phyloP scores from a whole-genome alignment of 140 eudicot species.

The Ambrosia hybrid region DNA sequence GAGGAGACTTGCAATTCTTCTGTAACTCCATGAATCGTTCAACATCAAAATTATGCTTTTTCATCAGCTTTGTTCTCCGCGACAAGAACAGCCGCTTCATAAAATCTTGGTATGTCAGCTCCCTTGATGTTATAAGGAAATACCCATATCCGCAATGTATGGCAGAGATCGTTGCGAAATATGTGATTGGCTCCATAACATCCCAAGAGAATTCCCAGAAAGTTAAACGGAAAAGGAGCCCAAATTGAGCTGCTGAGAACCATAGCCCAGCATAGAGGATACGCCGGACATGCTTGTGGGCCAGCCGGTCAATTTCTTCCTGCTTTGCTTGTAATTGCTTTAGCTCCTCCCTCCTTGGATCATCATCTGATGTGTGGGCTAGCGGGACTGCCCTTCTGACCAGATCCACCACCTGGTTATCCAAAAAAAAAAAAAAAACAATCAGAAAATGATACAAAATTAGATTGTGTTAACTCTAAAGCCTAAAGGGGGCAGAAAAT shows the following conservation, averaged over 20 bases:
- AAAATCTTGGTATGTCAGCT: constrained; percentile 82
- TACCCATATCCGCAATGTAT: constrained; percentile 72
- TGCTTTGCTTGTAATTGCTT: constrained; percentile 60
- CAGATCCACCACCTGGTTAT: constrained; percentile 76
- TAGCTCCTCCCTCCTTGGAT: constrained; percentile 73
- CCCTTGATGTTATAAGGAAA: constrained; percentile 79
- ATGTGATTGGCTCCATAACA: constrained; percentile 94
- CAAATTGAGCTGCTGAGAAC: constrained; percentile 51
- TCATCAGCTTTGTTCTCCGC: constrained; percentile 76
- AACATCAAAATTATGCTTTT: constrained; percentile 59
- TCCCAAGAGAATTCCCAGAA: constrained; percentile 99
- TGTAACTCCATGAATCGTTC: constrained; percentile 65
- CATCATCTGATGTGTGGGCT: constrained; percentile 74
- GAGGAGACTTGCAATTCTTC: constrained; percentile 55
- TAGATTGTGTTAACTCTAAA: not conserved
- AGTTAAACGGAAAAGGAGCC: constrained; percentile 89
- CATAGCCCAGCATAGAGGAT: constrained; percentile 81
- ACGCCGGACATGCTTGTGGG: constrained; percentile 85
- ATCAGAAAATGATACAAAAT: not conserved
- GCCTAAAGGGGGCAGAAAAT: not conserved
- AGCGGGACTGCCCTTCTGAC: constrained; percentile 90
- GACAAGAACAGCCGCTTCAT: constrained; percentile 77
- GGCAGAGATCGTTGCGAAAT: constrained; percentile 69
- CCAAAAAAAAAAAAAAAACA: not conserved
- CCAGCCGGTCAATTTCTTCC: constrained; percentile 71